Evolutionary conservation across 2,329 filamentous ascomycete genomes (phyloP).

Genomic region (Aspergillus nomiae): DNA sequence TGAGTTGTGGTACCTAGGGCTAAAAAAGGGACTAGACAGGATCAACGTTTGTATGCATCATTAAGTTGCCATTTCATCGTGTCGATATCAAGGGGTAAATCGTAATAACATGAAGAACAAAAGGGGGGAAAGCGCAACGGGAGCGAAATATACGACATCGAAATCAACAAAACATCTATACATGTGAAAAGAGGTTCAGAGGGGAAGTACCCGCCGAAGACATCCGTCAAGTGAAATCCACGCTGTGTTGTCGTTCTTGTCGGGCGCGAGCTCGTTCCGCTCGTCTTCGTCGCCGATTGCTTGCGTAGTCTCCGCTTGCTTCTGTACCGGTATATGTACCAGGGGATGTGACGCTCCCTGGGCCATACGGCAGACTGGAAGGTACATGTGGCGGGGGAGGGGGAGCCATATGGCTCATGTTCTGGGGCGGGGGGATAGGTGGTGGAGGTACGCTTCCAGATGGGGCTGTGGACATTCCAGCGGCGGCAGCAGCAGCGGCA

Average conservation of each 20-base stretch:
- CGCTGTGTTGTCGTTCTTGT: conserved; percentile 49
- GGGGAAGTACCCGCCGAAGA: neutral
- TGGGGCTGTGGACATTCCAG: conserved; percentile 25
- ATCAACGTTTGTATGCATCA: neutral
- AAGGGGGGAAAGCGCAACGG: neutral
- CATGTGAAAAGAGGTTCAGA: conserved; percentile 1
- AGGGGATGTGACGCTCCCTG: conserved; percentile 44
- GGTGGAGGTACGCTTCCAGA: conserved; percentile 27
- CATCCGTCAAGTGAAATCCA: conserved; percentile 50
- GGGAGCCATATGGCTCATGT: conserved; percentile 27
- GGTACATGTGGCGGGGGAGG: conserved; percentile 41
- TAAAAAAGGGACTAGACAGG: neutral
- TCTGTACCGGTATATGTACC: conserved; percentile 51
- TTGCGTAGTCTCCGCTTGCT: conserved; percentile 54
- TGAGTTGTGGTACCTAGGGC: no score
- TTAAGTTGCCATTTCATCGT: conserved; percentile 3
- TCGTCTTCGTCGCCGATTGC: conserved; percentile 54
- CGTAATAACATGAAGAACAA: neutral
- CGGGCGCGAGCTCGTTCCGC: conserved; percentile 53
- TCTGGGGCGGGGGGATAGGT: conserved; percentile 25
- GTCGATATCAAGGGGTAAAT: neutral
- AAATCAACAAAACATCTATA: neutral
- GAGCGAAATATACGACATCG: neutral
- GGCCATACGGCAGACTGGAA: conserved; percentile 42
- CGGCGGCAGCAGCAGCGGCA: conserved; percentile 29